Evolutionary conservation across 148 eudicot genomes (phyloP).

Genomic region (Rhododendron vialii): DNA sequence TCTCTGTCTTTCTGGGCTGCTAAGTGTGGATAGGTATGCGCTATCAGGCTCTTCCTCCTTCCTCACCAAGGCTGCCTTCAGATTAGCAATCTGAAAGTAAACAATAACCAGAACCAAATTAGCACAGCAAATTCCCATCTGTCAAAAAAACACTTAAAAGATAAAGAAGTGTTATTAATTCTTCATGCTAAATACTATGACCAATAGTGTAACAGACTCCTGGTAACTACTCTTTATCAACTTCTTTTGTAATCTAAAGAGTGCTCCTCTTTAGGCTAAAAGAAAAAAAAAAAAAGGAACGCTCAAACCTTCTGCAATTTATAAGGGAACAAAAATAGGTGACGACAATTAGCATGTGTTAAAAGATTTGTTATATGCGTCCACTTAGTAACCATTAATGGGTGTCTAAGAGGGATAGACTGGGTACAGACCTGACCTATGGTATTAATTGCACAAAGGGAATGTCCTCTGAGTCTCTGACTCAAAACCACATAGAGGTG

Average conservation of each 20-base stretch:
- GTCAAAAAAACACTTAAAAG: not conserved
- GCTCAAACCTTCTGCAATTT: not conserved
- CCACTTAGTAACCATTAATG: not conserved
- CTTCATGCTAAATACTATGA: not conserved
- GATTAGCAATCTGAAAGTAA: slow-evolving; percentile 48
- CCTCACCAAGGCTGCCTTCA: slow-evolving; percentile 73
- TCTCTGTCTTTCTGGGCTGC: slow-evolving; percentile 46
- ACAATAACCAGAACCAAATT: not conserved
- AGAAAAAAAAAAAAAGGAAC: not conserved
- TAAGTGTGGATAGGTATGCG: slow-evolving; percentile 21
- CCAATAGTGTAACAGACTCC: not conserved
- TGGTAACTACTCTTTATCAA: not conserved
- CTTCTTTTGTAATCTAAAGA: not conserved
- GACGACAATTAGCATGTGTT: not conserved
- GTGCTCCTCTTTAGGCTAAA: not conserved
- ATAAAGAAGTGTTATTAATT: not conserved
- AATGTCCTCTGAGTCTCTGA: not conserved
- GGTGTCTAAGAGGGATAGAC: not conserved
- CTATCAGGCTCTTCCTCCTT: slow-evolving; percentile 59
- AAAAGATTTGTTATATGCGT: not conserved
- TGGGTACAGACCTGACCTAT: not conserved
- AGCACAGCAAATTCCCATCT: not conserved
- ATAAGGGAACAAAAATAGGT: not conserved
- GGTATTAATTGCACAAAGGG: not conserved
- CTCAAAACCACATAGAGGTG: not conserved